Evolutionary conservation across 768 basidiomycete genomes (phyloP).

Genomic region (Auricularia cornea): DNA sequence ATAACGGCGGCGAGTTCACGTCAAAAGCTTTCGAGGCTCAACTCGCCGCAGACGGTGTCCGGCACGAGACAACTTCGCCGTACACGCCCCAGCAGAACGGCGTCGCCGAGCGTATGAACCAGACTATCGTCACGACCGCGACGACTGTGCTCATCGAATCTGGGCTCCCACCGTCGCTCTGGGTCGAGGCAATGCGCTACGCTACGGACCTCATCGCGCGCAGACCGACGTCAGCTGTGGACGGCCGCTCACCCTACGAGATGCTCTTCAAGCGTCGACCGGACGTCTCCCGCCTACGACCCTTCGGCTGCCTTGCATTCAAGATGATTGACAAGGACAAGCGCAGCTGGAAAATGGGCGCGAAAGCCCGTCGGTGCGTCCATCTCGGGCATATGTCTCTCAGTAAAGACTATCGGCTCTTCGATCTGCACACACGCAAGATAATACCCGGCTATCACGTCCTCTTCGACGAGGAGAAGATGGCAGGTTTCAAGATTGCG

Average conservation of each 20-base stretch:
- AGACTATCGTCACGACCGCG: slow-evolving; percentile 21
- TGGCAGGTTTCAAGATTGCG: not conserved
- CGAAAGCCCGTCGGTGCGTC: not conserved
- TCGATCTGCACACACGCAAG: not conserved
- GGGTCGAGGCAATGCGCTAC: slow-evolving; percentile 17
- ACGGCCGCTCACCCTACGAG: too few relatives aligned
- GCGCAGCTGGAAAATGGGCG: not conserved
- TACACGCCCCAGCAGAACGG: slow-evolving; percentile 27
- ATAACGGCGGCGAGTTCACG: slow-evolving; percentile 24
- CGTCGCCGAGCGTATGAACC: slow-evolving; percentile 20
- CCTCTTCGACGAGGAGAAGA: not conserved
- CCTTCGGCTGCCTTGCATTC: not conserved
- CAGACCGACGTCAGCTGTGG: slow-evolving; percentile 11
- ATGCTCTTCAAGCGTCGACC: too few relatives aligned
- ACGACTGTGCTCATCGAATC: slow-evolving; percentile 23
- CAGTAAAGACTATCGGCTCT: not conserved
- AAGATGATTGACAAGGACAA: not conserved
- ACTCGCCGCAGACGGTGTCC: slow-evolving; percentile 15
- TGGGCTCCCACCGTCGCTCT: slow-evolving; percentile 16
- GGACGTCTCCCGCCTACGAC: too few relatives aligned
- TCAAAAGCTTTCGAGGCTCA: slow-evolving; percentile 15
- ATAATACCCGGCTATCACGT: not conserved
- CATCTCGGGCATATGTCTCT: not conserved
- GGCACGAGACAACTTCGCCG: slow-evolving; percentile 16
- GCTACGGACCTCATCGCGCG: slow-evolving; percentile 16